These are phyloP conservation scores for Chiua sp. DNA, from an alignment of 1,284 basidiomycete species.

Conservation along the genomic window DNA sequence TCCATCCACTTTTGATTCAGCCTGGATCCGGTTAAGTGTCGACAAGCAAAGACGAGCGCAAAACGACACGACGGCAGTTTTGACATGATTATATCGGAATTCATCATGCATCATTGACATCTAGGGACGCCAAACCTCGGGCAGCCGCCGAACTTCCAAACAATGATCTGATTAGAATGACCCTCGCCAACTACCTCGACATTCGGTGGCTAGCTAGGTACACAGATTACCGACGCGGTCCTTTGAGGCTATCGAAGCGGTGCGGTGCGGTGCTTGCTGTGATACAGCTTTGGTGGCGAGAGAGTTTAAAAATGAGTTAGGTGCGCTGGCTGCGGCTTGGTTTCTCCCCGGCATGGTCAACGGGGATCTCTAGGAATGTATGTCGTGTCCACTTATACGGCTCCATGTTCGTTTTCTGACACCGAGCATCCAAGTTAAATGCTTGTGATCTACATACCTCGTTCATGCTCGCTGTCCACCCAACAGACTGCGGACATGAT, in stretches of 20 bases:
- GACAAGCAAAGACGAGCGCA: not conserved
- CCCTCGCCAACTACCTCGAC: not conserved
- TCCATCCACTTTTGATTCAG: no score
- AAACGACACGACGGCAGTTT: not conserved
- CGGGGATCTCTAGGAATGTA: constrained; percentile 6
- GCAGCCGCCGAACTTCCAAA: not conserved
- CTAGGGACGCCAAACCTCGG: not conserved
- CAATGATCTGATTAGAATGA: not conserved
- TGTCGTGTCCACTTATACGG: not conserved
- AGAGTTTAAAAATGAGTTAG: not conserved
- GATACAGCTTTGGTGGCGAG: not conserved
- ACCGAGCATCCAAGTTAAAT: not conserved
- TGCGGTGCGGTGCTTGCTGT: constrained; percentile 28
- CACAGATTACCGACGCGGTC: not conserved
- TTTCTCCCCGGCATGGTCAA: not conserved
- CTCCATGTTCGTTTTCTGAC: not conserved
- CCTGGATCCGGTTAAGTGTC: no score
- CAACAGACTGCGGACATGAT: not conserved
- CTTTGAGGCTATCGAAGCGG: constrained; percentile 4
- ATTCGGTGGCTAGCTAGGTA: constrained; percentile 2
- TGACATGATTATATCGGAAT: not conserved
- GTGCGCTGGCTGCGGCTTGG: not conserved
- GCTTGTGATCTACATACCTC: no score
- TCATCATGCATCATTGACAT: not conserved
- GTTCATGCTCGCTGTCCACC: not conserved